A percentile compares a stretch with the other conserved stretches of the same genome.
phyloP scores from a whole-genome alignment of 371 early-diverging fungal species.

The Funneliformis caledonium region DNA sequence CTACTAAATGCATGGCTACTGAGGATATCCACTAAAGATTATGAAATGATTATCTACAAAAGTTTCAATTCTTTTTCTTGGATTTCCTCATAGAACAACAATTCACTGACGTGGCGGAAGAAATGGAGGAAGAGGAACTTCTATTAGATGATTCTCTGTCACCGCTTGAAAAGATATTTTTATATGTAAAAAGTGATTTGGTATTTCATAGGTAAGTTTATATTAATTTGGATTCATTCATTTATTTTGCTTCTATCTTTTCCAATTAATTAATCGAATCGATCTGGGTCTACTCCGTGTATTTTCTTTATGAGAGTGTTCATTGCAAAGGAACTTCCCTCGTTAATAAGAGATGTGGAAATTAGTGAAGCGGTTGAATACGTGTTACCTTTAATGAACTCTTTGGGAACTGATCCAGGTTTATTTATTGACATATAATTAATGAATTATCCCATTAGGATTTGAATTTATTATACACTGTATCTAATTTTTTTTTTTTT shows the following conservation, averaged over 20 bases:
- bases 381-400: conserved; percentile 55
- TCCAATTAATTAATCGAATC: background rate
- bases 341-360: conserved; percentile 50
- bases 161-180: conserved; percentile 56
- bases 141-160: conserved; percentile 54
- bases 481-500: background rate
- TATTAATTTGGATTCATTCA: background rate
- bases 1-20: background rate
- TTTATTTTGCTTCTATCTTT: background rate
- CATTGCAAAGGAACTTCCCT: conserved; percentile 52
- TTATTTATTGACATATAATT: background rate
- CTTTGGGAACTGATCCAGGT: conserved; percentile 51
- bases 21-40: background rate
- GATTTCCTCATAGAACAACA: conserved; percentile 27
- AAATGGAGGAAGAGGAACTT: conserved; percentile 53
- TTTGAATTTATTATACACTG: background rate
- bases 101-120: conserved; percentile 43
- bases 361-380: conserved; percentile 54
- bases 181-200: conserved; percentile 54
- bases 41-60: conserved; percentile 4
- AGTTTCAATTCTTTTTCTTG: conserved; percentile 20
- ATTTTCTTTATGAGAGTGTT: conserved; percentile 42
- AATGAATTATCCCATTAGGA: background rate
- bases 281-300: background rate
- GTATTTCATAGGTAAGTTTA: conserved; percentile 53